Evolutionary conservation across 1,284 basidiomycete species (phyloP), one percentile per base, ranked within the genome.

Genomic region (Coniferiporia weirii): DNA sequence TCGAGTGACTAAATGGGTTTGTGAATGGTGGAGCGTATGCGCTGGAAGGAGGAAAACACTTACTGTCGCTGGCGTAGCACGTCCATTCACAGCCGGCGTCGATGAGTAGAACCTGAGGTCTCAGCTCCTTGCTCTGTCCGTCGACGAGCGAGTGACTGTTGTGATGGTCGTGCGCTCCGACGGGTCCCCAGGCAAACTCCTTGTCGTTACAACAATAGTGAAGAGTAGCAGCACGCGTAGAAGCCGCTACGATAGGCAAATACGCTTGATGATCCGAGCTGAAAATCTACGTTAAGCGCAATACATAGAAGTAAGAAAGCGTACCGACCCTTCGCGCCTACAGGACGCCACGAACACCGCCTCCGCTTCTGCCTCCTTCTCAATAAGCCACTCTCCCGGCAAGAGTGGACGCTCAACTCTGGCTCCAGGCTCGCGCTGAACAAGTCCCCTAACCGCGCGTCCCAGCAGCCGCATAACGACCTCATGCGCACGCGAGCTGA

Each of bases 1-100:
- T n/a, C 89, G 83, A 2, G 89, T 91, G 64, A 91, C 79, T 82
- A 54, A 34, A 12, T 8, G 6, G 19, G 19, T 45, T 3, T 7
- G 15, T 40, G 15, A 57, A 22, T 5, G 27, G 27, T 27, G 22
- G 51, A 17, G 50, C 49, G 15, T 45, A n/a, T 27, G 27, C 20
- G 10, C 45, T 20, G 15, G 38, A 17, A 17, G 45, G n/a, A 45
- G 36, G 27, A 47, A 51, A 36, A 64, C 57, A 51, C 82, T 67
- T 64, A 77, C 82, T 91, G 68, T 93, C 91, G 0, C 87, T 81
- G 0, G 87, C 88, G 66, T 93, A 91, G 69, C 83, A 89, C 48
- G 84, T 78, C 85, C 85, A 94, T 73, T 97, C 94, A 67, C 92
- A 93, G 0, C 93, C 93, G 1, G 93, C 93, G 67, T 97, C 94